A percentile compares a stretch with the other conserved stretches of the same genome.
These are phyloP conservation scores for Fremontodendron californicum DNA, from an alignment of 345 rosid genomes.

Conservation along the genomic window DNA sequence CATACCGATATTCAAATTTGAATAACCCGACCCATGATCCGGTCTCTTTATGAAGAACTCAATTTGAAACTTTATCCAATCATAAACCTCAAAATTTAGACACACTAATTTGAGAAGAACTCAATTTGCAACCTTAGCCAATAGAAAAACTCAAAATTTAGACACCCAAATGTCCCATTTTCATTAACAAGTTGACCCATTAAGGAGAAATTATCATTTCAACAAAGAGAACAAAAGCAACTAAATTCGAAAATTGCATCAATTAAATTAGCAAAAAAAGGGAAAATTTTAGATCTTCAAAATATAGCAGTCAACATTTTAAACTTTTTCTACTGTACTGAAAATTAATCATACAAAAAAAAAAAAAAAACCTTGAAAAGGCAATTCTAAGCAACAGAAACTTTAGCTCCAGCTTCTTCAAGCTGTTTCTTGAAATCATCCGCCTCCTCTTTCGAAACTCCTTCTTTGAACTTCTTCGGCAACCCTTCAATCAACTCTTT, in stretches of 20 bases:
- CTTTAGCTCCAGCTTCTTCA: slow-evolving; percentile 82
- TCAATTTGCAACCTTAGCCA: not conserved
- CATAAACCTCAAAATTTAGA: too few species aligned
- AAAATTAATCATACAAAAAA: not conserved
- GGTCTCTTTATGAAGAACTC: too few species aligned
- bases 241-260: not conserved
- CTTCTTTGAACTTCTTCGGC: slow-evolving; percentile 90
- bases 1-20: too few species aligned
- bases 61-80: too few species aligned
- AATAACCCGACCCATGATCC: too few species aligned
- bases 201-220: not conserved
- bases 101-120: too few species aligned
- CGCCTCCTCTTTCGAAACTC: slow-evolving; percentile 71
- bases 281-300: not conserved
- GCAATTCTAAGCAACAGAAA: slow-evolving; percentile 41
- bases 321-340: not conserved
- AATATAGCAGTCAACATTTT: not conserved
- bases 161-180: not conserved
- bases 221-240: not conserved
- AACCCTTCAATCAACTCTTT: slow-evolving; percentile 78
- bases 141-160: too few species aligned
- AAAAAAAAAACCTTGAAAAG: not conserved
- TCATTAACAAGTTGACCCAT: not conserved
- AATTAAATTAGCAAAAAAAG: not conserved
- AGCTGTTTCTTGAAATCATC: slow-evolving; percentile 84